phyloP scores from a whole-genome alignment of 2,329 filamentous ascomycete species.

The Botrytis paeoniae region DNA sequence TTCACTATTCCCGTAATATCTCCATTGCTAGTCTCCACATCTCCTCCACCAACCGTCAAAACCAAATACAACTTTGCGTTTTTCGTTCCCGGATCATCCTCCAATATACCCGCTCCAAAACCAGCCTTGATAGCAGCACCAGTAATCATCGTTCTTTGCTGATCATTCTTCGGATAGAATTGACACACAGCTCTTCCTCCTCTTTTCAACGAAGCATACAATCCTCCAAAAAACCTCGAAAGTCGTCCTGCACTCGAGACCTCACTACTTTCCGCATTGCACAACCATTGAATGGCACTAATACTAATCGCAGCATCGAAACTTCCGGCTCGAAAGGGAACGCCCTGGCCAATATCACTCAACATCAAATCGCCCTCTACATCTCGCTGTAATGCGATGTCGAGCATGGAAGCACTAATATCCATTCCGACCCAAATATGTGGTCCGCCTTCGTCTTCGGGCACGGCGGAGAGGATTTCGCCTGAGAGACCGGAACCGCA shows the following conservation, averaged over 20 bases:
- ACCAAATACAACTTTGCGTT: conserved; percentile 96
- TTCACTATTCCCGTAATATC: conserved; percentile 90
- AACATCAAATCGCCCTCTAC: conserved; percentile 93
- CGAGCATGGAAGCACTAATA: conserved; percentile 93
- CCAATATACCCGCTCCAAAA: conserved; percentile 89
- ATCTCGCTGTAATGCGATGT: conserved; percentile 84
- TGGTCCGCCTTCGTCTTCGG: conserved; percentile 70
- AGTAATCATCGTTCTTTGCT: conserved; percentile 88
- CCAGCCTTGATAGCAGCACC: conserved; percentile 87
- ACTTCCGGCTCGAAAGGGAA: conserved; percentile 86
- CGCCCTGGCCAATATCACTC: conserved; percentile 90
- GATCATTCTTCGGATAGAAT: conserved; percentile 96
- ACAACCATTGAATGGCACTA: conserved; percentile 96
- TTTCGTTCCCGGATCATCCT: conserved; percentile 96
- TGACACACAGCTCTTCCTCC: conserved; percentile 92
- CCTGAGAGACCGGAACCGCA: conserved; percentile 93
- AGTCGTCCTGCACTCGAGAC: conserved; percentile 77
- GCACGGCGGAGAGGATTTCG: conserved; percentile 79
- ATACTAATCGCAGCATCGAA: conserved; percentile 97
- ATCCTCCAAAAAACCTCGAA: conserved; percentile 83
- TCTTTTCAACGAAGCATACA: conserved; percentile 79
- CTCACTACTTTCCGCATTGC: conserved; percentile 87
- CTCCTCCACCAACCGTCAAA: conserved; percentile 73
- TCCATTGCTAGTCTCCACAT: conserved; percentile 45
- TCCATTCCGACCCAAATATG: conserved; percentile 99